phyloP scores from a whole-genome alignment of 352 stramenopile species.

The Pythium rishiriense region DNA sequence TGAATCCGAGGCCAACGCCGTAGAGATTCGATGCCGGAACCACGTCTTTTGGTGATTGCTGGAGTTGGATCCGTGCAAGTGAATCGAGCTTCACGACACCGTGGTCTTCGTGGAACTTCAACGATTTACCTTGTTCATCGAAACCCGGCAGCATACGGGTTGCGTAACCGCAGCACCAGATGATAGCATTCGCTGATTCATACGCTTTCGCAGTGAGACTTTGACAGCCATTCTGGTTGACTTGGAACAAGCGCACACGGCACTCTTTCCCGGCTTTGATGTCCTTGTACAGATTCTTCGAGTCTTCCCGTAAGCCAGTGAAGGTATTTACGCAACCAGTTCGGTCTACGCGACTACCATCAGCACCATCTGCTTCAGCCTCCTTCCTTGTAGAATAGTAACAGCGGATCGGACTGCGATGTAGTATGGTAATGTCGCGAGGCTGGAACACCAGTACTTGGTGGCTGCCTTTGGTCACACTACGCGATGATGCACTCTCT shows the following conservation, averaged over 20 bases:
- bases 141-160: conserved; percentile 61
- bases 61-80: conserved; percentile 46
- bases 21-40: conserved; percentile 35
- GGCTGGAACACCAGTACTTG: conserved; percentile 40
- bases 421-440: conserved; percentile 81
- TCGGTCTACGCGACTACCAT: conserved; percentile 55
- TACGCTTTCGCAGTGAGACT: conserved; percentile 62
- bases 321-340: conserved; percentile 85
- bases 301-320: conserved; percentile 79
- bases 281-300: conserved; percentile 74
- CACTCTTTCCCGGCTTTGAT: conserved; percentile 57
- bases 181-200: conserved; percentile 65
- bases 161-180: conserved; percentile 83
- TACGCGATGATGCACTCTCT: not conserved
- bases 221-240: conserved; percentile 60
- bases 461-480: not conserved
- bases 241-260: conserved; percentile 71
- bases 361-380: conserved; percentile 66
- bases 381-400: conserved; percentile 82
- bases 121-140: conserved; percentile 39
- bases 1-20: conserved; percentile 79
- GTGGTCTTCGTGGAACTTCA: conserved; percentile 53
- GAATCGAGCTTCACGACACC: conserved; percentile 72
- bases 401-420: conserved; percentile 74
- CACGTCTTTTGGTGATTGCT: conserved; percentile 8